Evolutionary conservation across 345 rosid species (phyloP).

Genomic region (Eucalyptus sideroxylon): DNA sequence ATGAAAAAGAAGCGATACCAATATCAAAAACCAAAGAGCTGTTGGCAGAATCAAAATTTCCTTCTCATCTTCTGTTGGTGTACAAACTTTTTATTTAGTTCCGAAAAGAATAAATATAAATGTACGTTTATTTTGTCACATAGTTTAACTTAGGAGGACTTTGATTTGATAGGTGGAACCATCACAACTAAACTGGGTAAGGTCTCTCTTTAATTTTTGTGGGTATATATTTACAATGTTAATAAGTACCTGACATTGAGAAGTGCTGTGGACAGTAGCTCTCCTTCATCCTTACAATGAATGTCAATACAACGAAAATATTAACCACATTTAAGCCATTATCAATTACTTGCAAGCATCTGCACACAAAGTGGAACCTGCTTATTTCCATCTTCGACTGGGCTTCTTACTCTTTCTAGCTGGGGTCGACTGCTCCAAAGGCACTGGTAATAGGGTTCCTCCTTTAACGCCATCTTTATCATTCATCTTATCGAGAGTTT

Average conservation of each 20-base stretch:
- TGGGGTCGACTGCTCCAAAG: constrained; percentile 33
- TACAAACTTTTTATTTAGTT: not conserved
- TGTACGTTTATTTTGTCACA: not conserved
- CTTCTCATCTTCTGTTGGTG: not conserved
- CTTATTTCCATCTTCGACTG: constrained; percentile 25
- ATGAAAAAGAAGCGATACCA: not conserved
- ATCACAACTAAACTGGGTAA: not conserved
- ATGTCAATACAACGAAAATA: not conserved
- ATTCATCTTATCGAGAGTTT: constrained; percentile 32
- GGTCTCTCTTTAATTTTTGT: not conserved
- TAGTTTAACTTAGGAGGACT: not conserved
- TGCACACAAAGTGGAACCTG: not conserved
- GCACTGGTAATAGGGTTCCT: constrained; percentile 63
- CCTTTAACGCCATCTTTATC: constrained; percentile 19
- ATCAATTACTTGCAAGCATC: too few species aligned
- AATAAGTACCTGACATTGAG: not conserved
- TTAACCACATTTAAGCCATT: not conserved
- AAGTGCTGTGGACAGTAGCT: not conserved
- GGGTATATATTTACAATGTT: not conserved
- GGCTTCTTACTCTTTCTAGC: constrained; percentile 28
- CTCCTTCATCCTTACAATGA: not conserved
- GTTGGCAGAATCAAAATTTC: not conserved
- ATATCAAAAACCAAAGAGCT: not conserved
- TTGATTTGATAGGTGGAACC: not conserved
- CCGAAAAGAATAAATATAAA: not conserved